Base-by-base conservation (phyloP, 108 stramenopile genomes). In the Parmales sp. region DNA sequence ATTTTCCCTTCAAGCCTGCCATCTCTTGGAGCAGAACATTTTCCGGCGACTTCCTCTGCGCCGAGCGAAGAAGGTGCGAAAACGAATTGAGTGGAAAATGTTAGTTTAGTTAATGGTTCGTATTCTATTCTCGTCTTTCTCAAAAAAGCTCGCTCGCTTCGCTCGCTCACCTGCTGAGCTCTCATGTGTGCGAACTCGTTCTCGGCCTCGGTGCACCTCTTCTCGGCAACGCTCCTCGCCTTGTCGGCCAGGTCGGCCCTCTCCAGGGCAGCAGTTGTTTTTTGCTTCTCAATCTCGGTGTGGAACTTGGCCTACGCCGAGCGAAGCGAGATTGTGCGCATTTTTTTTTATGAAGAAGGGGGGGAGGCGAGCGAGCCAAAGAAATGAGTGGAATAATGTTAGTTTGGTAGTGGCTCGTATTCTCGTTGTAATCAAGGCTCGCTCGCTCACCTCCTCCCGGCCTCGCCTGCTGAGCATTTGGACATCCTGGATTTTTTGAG, bases 401-500 rank as follows among this genome's bases (percentile, higher is more conserved):
- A n/a, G n/a, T n/a, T n/a, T n/a, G n/a, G n/a, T n/a, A n/a, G n/a
- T n/a, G n/a, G n/a, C n/a, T n/a, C n/a, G n/a, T n/a, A n/a, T n/a
- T n/a, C n/a, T n/a, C n/a, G n/a, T n/a, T n/a, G n/a, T n/a, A n/a
- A n/a, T n/a, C n/a, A n/a, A n/a, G n/a, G n/a, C n/a, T n/a, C n/a
- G n/a, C n/a, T n/a, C n/a, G n/a, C n/a, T n/a, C n/a, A n/a, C n/a
- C 23, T 80, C 80, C 44, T 78, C 74, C 45, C 73, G 78, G 60
- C 69, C 63, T 38, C 77, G 44, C 68, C 48, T 78, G n/a, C 72
- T 71, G 46, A 49, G 70, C 63, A 74, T 51, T 38, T 80, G 74
- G 31, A 78, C 45, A 43, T 80, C 80, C n/a, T 76, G 74, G 5
- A 80, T 38, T 65, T 75, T 80, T 11, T 51, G 46, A 37, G 68